Percentiles rank a stretch among this genome's conserved stretches.
Evolutionary conservation across 768 basidiomycete species (phyloP).

Genomic region (Lactarius sanguifluus): DNA sequence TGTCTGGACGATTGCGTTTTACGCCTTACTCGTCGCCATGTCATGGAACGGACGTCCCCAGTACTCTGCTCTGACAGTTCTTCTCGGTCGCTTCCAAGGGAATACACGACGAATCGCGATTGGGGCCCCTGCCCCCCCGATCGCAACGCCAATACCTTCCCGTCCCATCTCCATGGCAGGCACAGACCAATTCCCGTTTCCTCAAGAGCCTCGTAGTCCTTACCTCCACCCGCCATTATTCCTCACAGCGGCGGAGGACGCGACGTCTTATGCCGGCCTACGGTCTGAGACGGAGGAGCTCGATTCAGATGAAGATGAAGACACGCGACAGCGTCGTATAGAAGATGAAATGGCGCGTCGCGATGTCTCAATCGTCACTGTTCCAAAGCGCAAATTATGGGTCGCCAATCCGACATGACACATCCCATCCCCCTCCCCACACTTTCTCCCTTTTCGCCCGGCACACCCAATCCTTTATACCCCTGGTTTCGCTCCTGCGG

Average conservation of each 20-base stretch:
- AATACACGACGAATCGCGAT: slow-evolving; percentile 30
- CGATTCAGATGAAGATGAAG: slow-evolving; percentile 74
- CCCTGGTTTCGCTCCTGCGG: slow-evolving; percentile 6
- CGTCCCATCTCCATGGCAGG: slow-evolving; percentile 44
- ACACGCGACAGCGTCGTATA: slow-evolving; percentile 67
- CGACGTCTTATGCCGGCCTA: slow-evolving; percentile 51
- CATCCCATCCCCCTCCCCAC: not conserved
- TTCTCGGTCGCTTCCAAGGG: slow-evolving; percentile 47
- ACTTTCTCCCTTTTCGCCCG: not conserved
- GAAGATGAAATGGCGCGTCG: slow-evolving; percentile 81
- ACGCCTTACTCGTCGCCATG: slow-evolving; percentile 49
- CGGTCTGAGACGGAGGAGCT: slow-evolving; percentile 42
- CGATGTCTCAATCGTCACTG: slow-evolving; percentile 77
- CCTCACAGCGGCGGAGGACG: slow-evolving; percentile 48
- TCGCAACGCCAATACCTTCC: slow-evolving; percentile 40
- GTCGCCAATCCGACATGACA: slow-evolving; percentile 62
- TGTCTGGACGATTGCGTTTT: slow-evolving; percentile 59
- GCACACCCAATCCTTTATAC: slow-evolving; percentile 11
- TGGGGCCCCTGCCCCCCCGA: slow-evolving; percentile 27
- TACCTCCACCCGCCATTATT: slow-evolving; percentile 69
- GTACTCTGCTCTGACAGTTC: slow-evolving; percentile 54
- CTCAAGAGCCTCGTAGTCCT: slow-evolving; percentile 49
- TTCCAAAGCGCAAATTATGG: slow-evolving; percentile 72
- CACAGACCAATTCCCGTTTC: slow-evolving; percentile 47
- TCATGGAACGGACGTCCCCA: slow-evolving; percentile 61